These are phyloP conservation scores for Filobasidium wieringae DNA, from an alignment of 768 basidiomycete species.

Conservation along the genomic window DNA sequence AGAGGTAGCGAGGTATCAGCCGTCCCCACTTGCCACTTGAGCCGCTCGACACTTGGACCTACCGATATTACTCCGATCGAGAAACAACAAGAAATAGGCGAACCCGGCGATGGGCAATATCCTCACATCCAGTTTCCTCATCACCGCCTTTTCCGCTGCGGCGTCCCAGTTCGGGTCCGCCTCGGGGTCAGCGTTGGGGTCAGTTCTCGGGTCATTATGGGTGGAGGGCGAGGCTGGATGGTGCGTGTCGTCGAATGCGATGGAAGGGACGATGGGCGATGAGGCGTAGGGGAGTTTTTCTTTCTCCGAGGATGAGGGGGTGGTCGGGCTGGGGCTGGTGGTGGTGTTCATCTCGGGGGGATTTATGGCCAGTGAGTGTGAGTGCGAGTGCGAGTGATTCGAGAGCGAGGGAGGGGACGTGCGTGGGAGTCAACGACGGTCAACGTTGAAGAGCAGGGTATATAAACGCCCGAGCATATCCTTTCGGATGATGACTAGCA, in stretches of 20 bases:
- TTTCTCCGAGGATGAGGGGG: neutral
- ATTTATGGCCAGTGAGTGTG: too few species aligned
- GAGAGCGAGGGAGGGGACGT: too few species aligned
- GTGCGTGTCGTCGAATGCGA: neutral
- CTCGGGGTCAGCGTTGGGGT: neutral
- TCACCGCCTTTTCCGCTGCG: neutral
- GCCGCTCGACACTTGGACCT: neutral
- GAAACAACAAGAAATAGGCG: neutral
- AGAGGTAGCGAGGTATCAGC: too few species aligned
- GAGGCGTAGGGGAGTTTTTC: neutral
- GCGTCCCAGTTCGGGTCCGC: neutral
- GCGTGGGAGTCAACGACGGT: too few species aligned
- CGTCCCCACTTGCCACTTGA: too few species aligned
- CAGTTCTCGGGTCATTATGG: neutral
- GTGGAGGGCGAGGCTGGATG: neutral
- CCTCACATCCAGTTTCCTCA: neutral
- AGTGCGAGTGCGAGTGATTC: too few species aligned
- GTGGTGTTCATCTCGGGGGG: neutral
- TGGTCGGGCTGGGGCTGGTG: neutral
- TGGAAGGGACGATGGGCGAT: neutral
- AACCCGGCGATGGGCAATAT: constrained; percentile 1
- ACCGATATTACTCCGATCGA: neutral
- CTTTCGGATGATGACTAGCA: too few species aligned
- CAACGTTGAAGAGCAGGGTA: too few species aligned
- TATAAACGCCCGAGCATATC: too few species aligned